Conservation (phyloP, 208 protist species). For the Strigomonas culicis region DNA sequence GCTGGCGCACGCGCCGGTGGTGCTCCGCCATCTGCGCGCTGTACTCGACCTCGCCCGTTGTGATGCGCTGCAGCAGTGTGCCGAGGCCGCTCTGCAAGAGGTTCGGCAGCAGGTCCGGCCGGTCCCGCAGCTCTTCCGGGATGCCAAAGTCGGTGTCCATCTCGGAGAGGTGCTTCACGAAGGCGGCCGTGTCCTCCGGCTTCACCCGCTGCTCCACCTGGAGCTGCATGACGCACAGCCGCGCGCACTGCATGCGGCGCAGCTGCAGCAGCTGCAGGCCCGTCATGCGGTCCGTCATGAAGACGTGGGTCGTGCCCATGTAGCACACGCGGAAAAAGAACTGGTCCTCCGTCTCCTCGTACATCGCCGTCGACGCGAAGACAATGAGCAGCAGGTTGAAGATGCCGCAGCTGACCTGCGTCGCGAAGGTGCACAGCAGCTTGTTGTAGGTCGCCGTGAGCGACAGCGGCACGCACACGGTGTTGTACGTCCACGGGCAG, state of each 20-base stretch:
- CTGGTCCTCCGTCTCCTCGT: conserved; percentile 19
- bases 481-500: conserved; percentile 51
- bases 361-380: conserved; percentile 43
- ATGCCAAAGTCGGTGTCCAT: conserved; percentile 70
- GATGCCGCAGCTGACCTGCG: conserved; percentile 43
- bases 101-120: conserved; percentile 34
- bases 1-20: background rate
- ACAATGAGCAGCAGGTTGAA: conserved; percentile 67
- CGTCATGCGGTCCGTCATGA: conserved; percentile 50
- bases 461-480: conserved; percentile 58
- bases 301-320: conserved; percentile 38
- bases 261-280: conserved; percentile 65
- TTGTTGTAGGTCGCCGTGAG: conserved; percentile 57
- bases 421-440: conserved; percentile 56
- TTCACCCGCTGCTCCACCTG: conserved; percentile 41
- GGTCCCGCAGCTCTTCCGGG: conserved; percentile 24
- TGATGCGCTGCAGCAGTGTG: conserved; percentile 37
- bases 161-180: conserved; percentile 24
- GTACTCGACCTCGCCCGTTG: conserved; percentile 15
- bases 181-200: conserved; percentile 27
- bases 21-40: background rate
- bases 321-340: conserved; percentile 37
- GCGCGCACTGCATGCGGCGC: conserved; percentile 64
- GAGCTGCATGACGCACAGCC: conserved; percentile 51
- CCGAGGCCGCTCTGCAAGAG: conserved; percentile 48